These are phyloP conservation scores for Trebouxia sp. DNA, from an alignment of 139 green algal species.

Conservation along the genomic window DNA sequence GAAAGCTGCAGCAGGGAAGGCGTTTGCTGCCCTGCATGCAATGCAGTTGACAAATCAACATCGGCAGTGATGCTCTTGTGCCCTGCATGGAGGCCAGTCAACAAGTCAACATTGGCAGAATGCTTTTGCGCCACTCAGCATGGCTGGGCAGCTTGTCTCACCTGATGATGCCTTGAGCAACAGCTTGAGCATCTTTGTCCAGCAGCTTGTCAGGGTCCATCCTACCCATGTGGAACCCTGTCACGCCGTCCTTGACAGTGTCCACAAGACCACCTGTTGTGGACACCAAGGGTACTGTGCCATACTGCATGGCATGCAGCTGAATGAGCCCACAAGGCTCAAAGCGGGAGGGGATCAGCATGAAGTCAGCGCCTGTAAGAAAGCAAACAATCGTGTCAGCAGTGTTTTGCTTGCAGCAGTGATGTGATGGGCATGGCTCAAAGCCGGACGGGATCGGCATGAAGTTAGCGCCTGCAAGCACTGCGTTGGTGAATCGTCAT, in stretches of 20 bases:
- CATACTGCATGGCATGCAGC: constrained; percentile 93
- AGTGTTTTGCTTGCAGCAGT: no score
- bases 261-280: constrained; percentile 96
- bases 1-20: constrained; percentile 77
- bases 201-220: constrained; percentile 81
- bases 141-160: neutral
- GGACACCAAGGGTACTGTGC: constrained; percentile 92
- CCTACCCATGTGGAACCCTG: constrained; percentile 96
- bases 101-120: neutral
- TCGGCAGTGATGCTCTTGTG: neutral
- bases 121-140: neutral
- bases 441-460: constrained; percentile 97
- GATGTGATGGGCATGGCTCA: no score
- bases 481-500: no score
- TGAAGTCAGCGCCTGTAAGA: constrained; percentile 97
- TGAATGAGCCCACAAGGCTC: constrained; percentile 98
- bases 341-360: constrained; percentile 96
- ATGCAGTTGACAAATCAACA: neutral
- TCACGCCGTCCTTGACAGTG: constrained; percentile 97
- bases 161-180: constrained; percentile 73
- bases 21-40: constrained; percentile 45
- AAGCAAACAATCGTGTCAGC: constrained; percentile 34
- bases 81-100: neutral
- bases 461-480: constrained; percentile 97
- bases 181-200: constrained; percentile 73